phyloP scores from a whole-genome alignment of 768 basidiomycete genomes.

The Leccinum longicurvipes region DNA sequence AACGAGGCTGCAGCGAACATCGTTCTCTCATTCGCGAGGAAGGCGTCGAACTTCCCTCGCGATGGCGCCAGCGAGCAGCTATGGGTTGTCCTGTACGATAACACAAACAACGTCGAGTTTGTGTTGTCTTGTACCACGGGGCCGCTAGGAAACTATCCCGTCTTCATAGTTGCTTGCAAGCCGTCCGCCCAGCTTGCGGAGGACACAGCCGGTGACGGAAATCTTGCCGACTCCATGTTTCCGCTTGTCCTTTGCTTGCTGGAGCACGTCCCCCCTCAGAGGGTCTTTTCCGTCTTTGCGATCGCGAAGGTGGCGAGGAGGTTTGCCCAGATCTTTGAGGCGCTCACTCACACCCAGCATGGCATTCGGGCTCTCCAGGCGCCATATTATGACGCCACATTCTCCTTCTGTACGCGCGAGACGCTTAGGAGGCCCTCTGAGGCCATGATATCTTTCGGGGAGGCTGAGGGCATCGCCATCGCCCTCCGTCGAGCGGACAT shows the following conservation, averaged over 20 bases:
- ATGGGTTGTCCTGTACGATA: conserved; percentile 33
- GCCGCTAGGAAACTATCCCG: conserved; percentile 54
- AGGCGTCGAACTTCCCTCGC: conserved; percentile 15
- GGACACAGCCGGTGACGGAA: background rate
- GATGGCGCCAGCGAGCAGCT: conserved; percentile 3
- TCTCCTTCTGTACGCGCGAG: conserved; percentile 50
- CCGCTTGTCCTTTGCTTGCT: background rate
- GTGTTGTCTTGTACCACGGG: conserved; percentile 57
- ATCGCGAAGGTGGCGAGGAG: conserved; percentile 40
- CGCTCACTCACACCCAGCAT: conserved; percentile 8
- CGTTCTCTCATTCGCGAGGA: conserved; percentile 38
- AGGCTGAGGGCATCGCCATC: conserved; percentile 18
- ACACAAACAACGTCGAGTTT: conserved; percentile 24
- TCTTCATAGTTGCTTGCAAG: conserved; percentile 32
- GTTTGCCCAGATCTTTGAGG: conserved; percentile 49
- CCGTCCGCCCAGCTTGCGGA: background rate
- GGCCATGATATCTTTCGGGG: background rate
- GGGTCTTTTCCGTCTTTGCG: conserved; percentile 16
- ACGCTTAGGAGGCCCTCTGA: conserved; percentile 31
- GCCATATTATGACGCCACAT: conserved; percentile 63
- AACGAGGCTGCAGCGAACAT: conserved; percentile 38
- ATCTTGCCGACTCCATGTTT: background rate
- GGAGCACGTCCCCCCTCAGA: background rate
- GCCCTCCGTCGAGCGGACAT: conserved; percentile 33
- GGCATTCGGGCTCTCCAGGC: conserved; percentile 25